Evolutionary conservation across 176 grass and related monocot species (phyloP), one percentile per base, ranked within the genome.

Genomic region (Carex cristatella): DNA sequence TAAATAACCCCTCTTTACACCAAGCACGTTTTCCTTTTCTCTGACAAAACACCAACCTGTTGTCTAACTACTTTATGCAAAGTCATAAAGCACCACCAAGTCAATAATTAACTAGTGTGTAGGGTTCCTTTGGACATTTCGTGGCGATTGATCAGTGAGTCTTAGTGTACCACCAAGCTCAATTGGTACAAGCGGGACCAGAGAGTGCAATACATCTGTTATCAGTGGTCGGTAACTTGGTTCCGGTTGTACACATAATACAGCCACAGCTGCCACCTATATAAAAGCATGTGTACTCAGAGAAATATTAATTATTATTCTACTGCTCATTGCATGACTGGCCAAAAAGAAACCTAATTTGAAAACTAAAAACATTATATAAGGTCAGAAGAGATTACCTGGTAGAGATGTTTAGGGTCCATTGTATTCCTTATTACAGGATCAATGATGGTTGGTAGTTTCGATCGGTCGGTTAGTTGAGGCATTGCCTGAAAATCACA

Each of bases 151-250:
- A 37, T 98, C 93, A 11, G 79, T 61, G 69, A 87, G 65, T 80
- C 93, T 88, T 0, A 99, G 87, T 31, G 96, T 87, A 9, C 96
- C 96, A 13, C 96, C 96, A 79, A 99, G 96, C 79, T 99, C 96
- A 54, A 53, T 40, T 0, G 93, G 93, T 48, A 99, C 96, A 46
- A 99, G 88, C 73, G 96, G 96, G 80, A 99, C 87, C 51, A 99
- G 90, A 55, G 96, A 99, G 85, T 99, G 96, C 49, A 99, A 87
- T 57, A 99, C 96, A 70, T 99, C 96, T 14, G 96, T 95, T 67
- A 99, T 99, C 35, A 99, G 80, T 33, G 96, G 96, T 85, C 96
- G 90, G 78, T 99, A 99, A 87, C 96, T 99, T 19, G 96, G 96
- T 57, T 99, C 96, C 1, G 91, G 91, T 75, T 99, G 96, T 59